Evolutionary conservation across 2,329 filamentous ascomycete genomes (phyloP).

Genomic region (Xylariaceae sp.): DNA sequence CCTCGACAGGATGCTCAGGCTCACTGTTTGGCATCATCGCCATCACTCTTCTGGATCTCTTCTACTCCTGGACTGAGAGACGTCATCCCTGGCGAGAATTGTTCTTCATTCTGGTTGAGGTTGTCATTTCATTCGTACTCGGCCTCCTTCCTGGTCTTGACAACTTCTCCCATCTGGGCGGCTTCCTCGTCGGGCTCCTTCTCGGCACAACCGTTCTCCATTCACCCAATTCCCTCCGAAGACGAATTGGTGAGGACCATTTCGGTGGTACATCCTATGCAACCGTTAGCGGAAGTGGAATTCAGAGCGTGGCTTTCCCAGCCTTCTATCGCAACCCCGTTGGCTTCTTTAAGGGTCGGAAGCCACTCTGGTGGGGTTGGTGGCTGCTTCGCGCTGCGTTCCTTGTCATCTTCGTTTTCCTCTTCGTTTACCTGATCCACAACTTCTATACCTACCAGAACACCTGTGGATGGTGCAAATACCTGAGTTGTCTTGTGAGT

Average conservation of each 20-base stretch:
- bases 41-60: slow-evolving; percentile 78
- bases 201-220: slow-evolving; percentile 84
- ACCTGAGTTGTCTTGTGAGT: slow-evolving; percentile 87
- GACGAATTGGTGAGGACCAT: slow-evolving; percentile 64
- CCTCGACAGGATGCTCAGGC: slow-evolving; percentile 86
- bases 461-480: slow-evolving; percentile 89
- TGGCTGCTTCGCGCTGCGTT: slow-evolving; percentile 81
- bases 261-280: slow-evolving; percentile 58
- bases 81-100: slow-evolving; percentile 74
- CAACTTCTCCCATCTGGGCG: slow-evolving; percentile 96
- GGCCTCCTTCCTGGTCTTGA: slow-evolving; percentile 89
- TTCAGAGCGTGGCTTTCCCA: slow-evolving; percentile 44
- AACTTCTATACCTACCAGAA: slow-evolving; percentile 83
- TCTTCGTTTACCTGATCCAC: slow-evolving; percentile 80
- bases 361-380: slow-evolving; percentile 96
- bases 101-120: slow-evolving; percentile 80
- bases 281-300: slow-evolving; percentile 51
- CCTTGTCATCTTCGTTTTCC: slow-evolving; percentile 74
- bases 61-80: slow-evolving; percentile 88
- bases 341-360: slow-evolving; percentile 87
- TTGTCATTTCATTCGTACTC: slow-evolving; percentile 85
- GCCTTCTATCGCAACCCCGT: slow-evolving; percentile 59
- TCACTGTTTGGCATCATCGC: slow-evolving; percentile 89
- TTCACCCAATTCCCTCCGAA: slow-evolving; percentile 75
- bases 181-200: slow-evolving; percentile 86